These are phyloP conservation scores for Lophiotrema nucula DNA, from an alignment of 495 filamentous ascomycete species.

Conservation along the genomic window DNA sequence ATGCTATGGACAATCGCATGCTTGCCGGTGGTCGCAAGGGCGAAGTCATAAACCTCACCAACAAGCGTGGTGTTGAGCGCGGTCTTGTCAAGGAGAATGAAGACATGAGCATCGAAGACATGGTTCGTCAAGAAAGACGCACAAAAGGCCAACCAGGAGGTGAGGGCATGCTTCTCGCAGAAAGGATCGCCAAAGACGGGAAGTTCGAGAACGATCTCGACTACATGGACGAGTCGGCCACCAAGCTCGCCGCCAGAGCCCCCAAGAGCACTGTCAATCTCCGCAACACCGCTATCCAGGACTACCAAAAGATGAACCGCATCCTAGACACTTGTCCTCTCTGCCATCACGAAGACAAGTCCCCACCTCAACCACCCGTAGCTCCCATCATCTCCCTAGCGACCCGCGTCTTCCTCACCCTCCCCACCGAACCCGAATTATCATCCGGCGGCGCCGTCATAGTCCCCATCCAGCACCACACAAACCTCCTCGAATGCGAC, in stretches of 20 bases:
- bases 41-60: conserved; percentile 73
- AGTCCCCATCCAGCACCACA: conserved; percentile 82
- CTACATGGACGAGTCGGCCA: conserved; percentile 95
- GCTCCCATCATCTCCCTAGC: conserved; percentile 88
- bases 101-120: conserved; percentile 93
- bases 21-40: conserved; percentile 69
- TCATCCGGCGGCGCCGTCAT: conserved; percentile 80
- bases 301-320: conserved; percentile 85
- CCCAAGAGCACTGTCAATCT: conserved; percentile 86
- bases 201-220: conserved; percentile 94
- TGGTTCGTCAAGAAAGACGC: conserved; percentile 88
- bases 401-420: conserved; percentile 81
- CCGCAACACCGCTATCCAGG: conserved; percentile 80
- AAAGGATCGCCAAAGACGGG: conserved; percentile 85
- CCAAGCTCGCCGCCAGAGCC: conserved; percentile 83
- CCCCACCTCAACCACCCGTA: conserved; percentile 64
- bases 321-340: conserved; percentile 87
- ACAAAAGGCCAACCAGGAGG: conserved; percentile 76
- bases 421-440: conserved; percentile 88
- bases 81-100: conserved; percentile 85
- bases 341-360: conserved; percentile 87
- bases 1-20: conserved; percentile 85
- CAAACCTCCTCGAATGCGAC: conserved; percentile 92
- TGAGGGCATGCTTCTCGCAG: conserved; percentile 78
- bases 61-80: conserved; percentile 74